Percentiles rank a stretch among this genome's conserved stretches.
Conservation (phyloP, 352 stramenopile species). For the Pythium dissimile region DNA sequence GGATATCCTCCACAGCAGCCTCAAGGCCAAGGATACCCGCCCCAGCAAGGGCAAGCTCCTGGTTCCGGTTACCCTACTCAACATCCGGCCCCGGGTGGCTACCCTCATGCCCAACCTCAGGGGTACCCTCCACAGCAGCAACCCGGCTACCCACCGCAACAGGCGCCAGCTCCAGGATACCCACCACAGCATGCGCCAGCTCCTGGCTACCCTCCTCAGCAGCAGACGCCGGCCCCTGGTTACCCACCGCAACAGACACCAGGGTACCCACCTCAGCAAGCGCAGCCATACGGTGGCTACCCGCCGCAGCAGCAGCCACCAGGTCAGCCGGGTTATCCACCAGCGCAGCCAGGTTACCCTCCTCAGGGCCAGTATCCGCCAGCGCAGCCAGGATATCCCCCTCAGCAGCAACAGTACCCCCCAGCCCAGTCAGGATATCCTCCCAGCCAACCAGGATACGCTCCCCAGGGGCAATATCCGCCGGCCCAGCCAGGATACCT, state of each 20-base stretch:
- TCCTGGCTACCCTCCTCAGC: conserved; percentile 23
- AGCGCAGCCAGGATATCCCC: conserved; percentile 11
- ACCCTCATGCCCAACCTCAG: conserved; percentile 10
- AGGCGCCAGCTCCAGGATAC: conserved; percentile 19
- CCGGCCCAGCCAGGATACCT: conserved; percentile 28
- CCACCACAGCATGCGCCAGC: conserved; percentile 19
- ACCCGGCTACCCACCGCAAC: conserved; percentile 21
- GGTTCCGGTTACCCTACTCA: conserved; percentile 27
- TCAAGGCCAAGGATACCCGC: conserved; percentile 24
- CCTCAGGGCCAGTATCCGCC: conserved; percentile 12
- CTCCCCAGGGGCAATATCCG: conserved; percentile 20
- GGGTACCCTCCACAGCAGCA: conserved; percentile 22
- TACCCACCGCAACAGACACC: conserved; percentile 24
- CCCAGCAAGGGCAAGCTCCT: conserved; percentile 13
- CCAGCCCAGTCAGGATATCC: conserved; percentile 21
- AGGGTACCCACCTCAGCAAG: neutral
- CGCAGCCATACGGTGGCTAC: neutral
- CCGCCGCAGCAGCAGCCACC: conserved; percentile 4
- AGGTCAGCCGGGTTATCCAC: conserved; percentile 26
- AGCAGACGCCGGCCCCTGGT: conserved; percentile 15
- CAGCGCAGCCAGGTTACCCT: conserved; percentile 18
- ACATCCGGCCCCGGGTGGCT: conserved; percentile 16
- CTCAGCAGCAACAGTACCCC: conserved; percentile 26
- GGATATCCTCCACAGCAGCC: neutral
- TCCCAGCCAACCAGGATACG: conserved; percentile 10